These are phyloP conservation scores for Fusarium xylarioides DNA, from an alignment of 2,329 filamentous ascomycete genomes.

Conservation along the genomic window DNA sequence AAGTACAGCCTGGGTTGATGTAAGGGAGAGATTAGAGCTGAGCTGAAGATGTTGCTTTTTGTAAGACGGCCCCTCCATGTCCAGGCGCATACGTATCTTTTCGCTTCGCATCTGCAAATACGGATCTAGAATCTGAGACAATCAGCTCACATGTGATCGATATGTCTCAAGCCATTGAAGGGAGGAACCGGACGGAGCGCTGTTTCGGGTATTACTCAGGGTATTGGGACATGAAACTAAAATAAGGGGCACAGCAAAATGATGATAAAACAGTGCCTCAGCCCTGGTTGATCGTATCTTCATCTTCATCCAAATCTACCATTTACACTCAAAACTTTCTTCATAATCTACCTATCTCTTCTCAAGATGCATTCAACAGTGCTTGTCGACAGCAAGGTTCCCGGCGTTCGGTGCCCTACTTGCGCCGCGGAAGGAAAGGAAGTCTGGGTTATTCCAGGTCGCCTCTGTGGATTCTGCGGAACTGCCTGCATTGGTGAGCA, in stretches of 20 bases:
- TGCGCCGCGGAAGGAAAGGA: not conserved
- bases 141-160: not conserved
- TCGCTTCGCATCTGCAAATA: not conserved
- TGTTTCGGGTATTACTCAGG: not conserved
- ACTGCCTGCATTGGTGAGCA: not conserved
- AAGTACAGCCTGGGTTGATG: not conserved
- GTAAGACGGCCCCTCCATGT: not conserved
- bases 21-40: not conserved
- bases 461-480: not conserved
- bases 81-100: not conserved
- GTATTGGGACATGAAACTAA: not conserved
- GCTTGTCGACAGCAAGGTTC: not conserved
- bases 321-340: too few species aligned
- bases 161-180: not conserved
- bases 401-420: not conserved
- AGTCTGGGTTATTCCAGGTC: not conserved
- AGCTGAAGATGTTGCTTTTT: not conserved
- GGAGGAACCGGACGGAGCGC: not conserved
- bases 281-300: rapidly evolving
- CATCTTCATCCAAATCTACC: too few species aligned
- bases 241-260: not conserved
- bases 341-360: not conserved
- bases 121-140: not conserved
- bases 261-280: not conserved
- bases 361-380: not conserved